Percentiles rank a stretch among this genome's conserved stretches.
Conservation (phyloP, 495 filamentous ascomycete genomes). For the Cladorrhinum samala region DNA sequence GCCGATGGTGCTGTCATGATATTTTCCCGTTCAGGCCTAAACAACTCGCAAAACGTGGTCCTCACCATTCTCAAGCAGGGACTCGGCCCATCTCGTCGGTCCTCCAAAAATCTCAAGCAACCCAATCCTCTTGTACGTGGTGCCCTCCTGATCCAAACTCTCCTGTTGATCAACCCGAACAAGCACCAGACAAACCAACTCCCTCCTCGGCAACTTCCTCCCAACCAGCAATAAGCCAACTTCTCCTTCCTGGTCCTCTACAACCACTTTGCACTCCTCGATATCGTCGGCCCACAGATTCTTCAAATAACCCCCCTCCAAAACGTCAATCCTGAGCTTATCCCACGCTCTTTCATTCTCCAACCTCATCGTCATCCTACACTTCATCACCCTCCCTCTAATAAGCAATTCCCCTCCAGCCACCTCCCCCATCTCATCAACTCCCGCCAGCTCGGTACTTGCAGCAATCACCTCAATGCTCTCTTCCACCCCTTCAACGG, state of each 20-base stretch:
- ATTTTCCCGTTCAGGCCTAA: too few relatives aligned
- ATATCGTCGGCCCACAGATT: conserved; percentile 15
- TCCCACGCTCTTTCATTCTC: too few relatives aligned
- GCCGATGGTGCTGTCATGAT: too few relatives aligned
- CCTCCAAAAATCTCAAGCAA: conserved; percentile 10
- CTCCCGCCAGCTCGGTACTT: not conserved
- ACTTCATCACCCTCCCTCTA: not conserved
- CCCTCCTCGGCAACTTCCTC: conserved; percentile 1
- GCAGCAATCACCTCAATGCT: conserved; percentile 10
- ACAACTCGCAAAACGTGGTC: conserved; percentile 3
- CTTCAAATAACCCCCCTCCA: too few relatives aligned
- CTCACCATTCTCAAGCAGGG: conserved; percentile 3
- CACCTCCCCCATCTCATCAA: conserved; percentile 13
- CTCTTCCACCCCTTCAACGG: not conserved
- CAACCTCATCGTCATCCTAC: too few relatives aligned
- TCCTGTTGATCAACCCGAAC: not conserved
- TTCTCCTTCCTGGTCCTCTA: not conserved
- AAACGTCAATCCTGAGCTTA: too few relatives aligned
- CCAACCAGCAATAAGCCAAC: conserved; percentile 5
- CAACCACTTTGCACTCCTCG: not conserved
- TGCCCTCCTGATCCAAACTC: not conserved
- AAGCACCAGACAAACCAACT: conserved; percentile 7
- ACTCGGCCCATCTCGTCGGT: conserved; percentile 4
- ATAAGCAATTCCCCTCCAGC: conserved; percentile 1
- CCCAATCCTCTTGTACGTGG: conserved; percentile 4